Evolutionary conservation across 192 early-diverging fungal genomes (phyloP), one percentile per base, ranked within the genome.

Genomic region (Entomortierella parvispora): DNA sequence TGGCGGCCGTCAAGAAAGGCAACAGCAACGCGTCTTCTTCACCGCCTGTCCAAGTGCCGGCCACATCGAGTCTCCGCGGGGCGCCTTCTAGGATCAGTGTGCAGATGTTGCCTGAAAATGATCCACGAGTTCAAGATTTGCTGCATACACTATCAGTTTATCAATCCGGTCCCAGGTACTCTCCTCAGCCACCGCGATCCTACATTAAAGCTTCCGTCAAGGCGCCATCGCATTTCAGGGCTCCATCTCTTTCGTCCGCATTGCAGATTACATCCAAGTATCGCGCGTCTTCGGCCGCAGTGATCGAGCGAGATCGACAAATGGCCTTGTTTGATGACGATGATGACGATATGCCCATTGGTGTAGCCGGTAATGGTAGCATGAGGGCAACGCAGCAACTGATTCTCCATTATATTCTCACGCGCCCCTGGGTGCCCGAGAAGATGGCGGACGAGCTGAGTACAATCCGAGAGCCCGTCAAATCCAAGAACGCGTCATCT

Each of bases 401-500:
- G 50, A 86, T 90, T 31, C 65, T 79, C 7, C 92, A 94, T 45
- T 94, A 92, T 72, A 59, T 94, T 6, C 71, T 94, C 32, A 89
- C 85, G 31, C 68, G 92, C 10, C 76, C 84, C 3, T 92, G 89
- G 90, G 83, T 86, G 9, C 85, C 83, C 11, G 90, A 94, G 79
- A 88, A 86, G 53, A 90, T 88, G 61, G 85, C 93, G 6, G 92
- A 94, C 65, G 90, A 91, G 56, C 65, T 94, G 43, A 90, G 89
- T 40, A 62, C 77, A 25, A 53, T 79, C 33, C 79, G 92, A 9
- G 92, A 93, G 53, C 88, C 90, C 4, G 57, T 79, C 32, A 81
- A 81, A 58, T 43, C 68, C 11, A 78, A 70, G 58, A 63, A 40
- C 18, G 34, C 31, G 18, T 4, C 28, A 10, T 40, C 54, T 2